Evolutionary conservation across 2,329 filamentous ascomycete genomes (phyloP).

Genomic region (Trichoderma atroviride): DNA sequence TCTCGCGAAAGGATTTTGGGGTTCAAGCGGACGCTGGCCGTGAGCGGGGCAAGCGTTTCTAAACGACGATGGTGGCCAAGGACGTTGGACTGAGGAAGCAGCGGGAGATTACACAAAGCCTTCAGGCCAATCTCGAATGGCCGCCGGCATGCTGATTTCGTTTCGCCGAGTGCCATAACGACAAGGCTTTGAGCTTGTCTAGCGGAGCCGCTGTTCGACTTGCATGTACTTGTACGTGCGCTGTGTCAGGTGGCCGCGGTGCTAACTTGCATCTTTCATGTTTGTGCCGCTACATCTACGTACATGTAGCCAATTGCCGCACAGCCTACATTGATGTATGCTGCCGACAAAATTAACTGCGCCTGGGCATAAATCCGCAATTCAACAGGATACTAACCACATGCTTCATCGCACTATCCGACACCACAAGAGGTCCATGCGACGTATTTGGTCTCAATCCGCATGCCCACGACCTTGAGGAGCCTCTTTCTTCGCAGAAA

Average conservation of each 20-base stretch:
- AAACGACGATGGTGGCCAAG: neutral
- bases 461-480: neutral
- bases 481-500: neutral
- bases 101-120: neutral
- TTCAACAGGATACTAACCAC: neutral
- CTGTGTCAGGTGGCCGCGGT: neutral
- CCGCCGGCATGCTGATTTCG: neutral
- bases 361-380: neutral
- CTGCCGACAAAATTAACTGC: neutral
- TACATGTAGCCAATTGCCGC: too few relatives aligned
- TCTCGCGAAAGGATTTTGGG: neutral
- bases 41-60: slow-evolving; percentile 7
- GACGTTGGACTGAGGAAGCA: neutral
- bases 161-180: neutral
- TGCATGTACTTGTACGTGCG: neutral
- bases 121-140: neutral
- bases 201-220: neutral
- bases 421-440: neutral
- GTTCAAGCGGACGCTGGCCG: neutral
- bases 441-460: neutral
- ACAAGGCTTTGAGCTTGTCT: neutral
- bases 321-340: neutral
- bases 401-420: neutral
- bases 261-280: neutral
- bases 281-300: neutral